Base-by-base conservation (phyloP, 192 early-diverging fungal genomes). In the Allomyces javanicus region DNA sequence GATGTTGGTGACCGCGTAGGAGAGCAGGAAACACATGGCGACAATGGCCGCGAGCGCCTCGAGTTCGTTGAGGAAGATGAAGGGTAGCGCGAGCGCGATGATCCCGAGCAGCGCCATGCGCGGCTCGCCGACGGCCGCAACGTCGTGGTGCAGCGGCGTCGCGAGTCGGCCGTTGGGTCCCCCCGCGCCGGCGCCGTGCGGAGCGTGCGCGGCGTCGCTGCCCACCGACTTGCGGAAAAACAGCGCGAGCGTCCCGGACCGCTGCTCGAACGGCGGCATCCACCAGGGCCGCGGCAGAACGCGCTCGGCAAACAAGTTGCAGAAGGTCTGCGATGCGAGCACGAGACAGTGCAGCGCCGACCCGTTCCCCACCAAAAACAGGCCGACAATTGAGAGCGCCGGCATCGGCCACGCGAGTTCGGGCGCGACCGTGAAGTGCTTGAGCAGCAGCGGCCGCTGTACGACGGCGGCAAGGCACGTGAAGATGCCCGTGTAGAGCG, bases 341-440 rank as follows among this genome's bases (percentile, higher is more conserved):
- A 67, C 61, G 17, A 67, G n/a, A 61, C 45, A 67, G 24, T 67
- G 66, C 17, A 67, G 24, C 23, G 26, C 43, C 24, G 66, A 67
- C 2, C 66, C 66, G 45, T 58, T 24, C 14, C 66, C 66, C 1
- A 67, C 58, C 10, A 67, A 7, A 12, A 67, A 44, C 19, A 67
- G 21, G 4, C 66, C 66, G 33, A 25, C 9, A 1, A 33, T 24
- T 10, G 17, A 10, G 10, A 67, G 58, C 12, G 12, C 17, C 50
- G 50, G 50, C 12, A 58, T 21, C 50, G 50, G 50, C 50, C 50
- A 58, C 17, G 17, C 50, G 12, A 58, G 12, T 6, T 58, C 21
- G 17, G 50, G 50, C 17, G 21, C 21, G 17, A 58, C 50, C 12
- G 21, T 21, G 50, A 58, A 58, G 21, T 58, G 17, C 17, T 58